These are phyloP conservation scores for Talaromyces sp. DNA, from an alignment of 2,329 filamentous ascomycete species.

Conservation along the genomic window DNA sequence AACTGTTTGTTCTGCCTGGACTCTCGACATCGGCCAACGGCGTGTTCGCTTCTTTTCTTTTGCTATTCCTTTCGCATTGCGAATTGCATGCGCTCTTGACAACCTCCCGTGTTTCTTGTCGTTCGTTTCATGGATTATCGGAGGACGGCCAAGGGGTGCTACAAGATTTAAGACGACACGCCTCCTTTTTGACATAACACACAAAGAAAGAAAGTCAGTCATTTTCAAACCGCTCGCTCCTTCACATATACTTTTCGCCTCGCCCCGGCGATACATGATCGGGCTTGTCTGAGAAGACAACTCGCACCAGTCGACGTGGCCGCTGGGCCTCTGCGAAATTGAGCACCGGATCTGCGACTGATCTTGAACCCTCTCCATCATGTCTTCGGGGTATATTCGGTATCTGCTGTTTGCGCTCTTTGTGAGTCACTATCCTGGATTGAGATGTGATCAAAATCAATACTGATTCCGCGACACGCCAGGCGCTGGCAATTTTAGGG, in stretches of 20 bases:
- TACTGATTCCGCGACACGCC: conserved; percentile 13
- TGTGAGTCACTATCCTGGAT: conserved; percentile 50
- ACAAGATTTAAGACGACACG: neutral
- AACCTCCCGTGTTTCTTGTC: neutral
- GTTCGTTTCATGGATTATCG: neutral
- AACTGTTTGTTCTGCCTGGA: neutral
- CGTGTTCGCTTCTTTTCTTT: neutral
- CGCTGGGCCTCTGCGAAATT: neutral
- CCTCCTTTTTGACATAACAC: neutral
- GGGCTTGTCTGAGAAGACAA: neutral
- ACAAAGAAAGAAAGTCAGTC: neutral
- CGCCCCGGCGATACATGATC: neutral
- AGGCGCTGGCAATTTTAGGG: conserved; percentile 69
- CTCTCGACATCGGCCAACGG: neutral
- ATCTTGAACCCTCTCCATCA: conserved; percentile 11
- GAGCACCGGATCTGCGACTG: neutral
- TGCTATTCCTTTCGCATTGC: neutral
- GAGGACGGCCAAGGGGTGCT: neutral
- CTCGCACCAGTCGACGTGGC: neutral
- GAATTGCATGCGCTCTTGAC: neutral
- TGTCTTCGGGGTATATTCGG: conserved; percentile 45
- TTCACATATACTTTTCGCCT: neutral
- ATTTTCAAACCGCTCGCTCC: neutral
- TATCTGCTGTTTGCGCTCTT: conserved; percentile 77
- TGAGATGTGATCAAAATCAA: neutral